Evolutionary conservation across 768 basidiomycete species (phyloP), one percentile per base, ranked within the genome.

Genomic region (Lactifluus subvellereus): DNA sequence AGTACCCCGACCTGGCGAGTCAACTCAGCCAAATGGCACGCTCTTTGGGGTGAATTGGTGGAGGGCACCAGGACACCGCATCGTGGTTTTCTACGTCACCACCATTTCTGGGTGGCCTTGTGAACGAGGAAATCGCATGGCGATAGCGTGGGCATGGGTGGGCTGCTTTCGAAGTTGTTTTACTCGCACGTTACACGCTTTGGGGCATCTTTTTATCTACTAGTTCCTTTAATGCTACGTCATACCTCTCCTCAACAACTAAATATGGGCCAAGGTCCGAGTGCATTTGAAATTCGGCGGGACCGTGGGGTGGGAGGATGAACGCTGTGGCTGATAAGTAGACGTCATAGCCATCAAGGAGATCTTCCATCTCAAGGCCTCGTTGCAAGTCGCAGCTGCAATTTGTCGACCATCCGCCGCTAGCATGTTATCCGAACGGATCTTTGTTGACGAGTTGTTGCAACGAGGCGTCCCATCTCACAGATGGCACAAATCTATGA

Each of bases 1-100:
- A 84, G 68, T 97, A 93, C 71, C 94, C 94, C 0, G 82, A 87
- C 59, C 85, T 88, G 83, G 90, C 88, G n/a, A 79, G 77, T n/a
- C 81, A 88, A 74, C 74, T 91, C 47, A 77, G 72, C 27, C 77
- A 75, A 67, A 78, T 82, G 56, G 82, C 82, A 30, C 71, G 72
- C 20, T 66, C 67, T 53, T 77, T 79, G 77, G 65, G 72, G 63
- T 77, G 68, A 59, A 42, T 5, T 32, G 30, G 30, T 16, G 32
- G 16, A 32, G 33, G 6, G 16, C 11, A 38, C 22, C 27, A 35
- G 40, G 58, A 20, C 42, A 49, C 51, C 14, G 48, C 48, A 32
- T 54, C 37, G 48, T 56, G 54, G 37, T 7, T 56, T 62, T 32
- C 20, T 50, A 42, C 48, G 40, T 33, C 48, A 55, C 38, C 30